Evolutionary conservation across 495 filamentous ascomycete species (phyloP).

Genomic region (Trichocladium uniseriatum): DNA sequence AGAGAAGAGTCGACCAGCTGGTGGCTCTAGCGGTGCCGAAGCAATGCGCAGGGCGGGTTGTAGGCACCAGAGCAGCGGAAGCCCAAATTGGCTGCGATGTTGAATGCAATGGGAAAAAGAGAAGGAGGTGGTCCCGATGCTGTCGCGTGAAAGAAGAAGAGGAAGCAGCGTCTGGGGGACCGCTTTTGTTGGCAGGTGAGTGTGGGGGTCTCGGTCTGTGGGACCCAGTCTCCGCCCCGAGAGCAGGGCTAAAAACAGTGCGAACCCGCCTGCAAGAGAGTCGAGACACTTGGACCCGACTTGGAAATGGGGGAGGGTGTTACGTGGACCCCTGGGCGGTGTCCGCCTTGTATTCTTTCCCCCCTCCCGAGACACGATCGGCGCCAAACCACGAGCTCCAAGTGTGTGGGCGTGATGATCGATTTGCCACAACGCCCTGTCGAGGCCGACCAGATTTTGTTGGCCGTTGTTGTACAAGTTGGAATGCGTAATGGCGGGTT

Average conservation of each 20-base stretch:
- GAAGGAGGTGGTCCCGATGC: neutral
- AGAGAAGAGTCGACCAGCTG: neutral
- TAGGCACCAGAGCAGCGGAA: neutral
- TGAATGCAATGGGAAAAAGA: neutral
- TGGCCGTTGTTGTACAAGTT: neutral
- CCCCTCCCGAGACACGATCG: neutral
- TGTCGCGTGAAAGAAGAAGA: too few species aligned
- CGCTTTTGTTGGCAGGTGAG: too few species aligned
- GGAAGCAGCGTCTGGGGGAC: too few species aligned
- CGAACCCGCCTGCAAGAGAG: too few species aligned
- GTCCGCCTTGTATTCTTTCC: neutral
- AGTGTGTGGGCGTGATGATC: neutral
- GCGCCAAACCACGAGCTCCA: neutral
- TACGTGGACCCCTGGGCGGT: too few species aligned
- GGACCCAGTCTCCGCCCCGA: too few species aligned
- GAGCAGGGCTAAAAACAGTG: too few species aligned
- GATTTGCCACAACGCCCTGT: neutral
- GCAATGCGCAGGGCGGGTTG: neutral
- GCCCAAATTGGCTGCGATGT: neutral
- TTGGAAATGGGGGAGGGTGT: too few species aligned
- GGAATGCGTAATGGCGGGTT: neutral
- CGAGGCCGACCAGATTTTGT: neutral
- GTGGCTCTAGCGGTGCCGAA: neutral
- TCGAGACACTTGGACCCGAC: too few species aligned
- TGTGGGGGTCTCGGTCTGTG: too few species aligned